Evolutionary conservation across 2,329 filamentous ascomycete species (phyloP).

Genomic region (Sclerotinia borealis): DNA sequence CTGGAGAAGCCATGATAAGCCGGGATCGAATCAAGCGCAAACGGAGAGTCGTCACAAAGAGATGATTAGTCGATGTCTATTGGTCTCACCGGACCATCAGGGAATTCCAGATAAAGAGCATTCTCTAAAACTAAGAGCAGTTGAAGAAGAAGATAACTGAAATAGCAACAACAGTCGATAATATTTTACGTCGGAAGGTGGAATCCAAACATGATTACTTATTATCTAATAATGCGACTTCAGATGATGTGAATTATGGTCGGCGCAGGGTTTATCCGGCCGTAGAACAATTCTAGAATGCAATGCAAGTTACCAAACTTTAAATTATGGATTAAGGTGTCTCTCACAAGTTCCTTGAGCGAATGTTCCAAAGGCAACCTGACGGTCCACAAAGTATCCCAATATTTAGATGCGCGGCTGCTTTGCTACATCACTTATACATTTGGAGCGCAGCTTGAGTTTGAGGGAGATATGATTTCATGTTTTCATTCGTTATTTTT

Average conservation of each 20-base stretch:
- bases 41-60: constrained; percentile 10
- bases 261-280: background rate
- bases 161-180: background rate
- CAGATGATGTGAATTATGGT: background rate
- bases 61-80: background rate
- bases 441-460: background rate
- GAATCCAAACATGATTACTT: background rate
- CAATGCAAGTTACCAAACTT: too few species aligned
- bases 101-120: constrained; percentile 9
- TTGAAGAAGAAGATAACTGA: background rate
- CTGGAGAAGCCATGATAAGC: constrained; percentile 22
- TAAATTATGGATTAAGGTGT: too few species aligned
- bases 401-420: too few species aligned
- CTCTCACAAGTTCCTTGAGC: too few species aligned
- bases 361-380: too few species aligned
- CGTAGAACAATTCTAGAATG: too few species aligned
- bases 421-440: background rate
- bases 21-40: background rate
- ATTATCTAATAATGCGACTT: background rate
- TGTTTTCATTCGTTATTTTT: background rate
- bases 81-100: constrained; percentile 10
- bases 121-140: background rate
- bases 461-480: background rate
- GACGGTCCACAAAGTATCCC: too few species aligned
- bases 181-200: background rate